These are phyloP conservation scores for Ustilago hordei DNA, from an alignment of 1,284 basidiomycete genomes.

Conservation along the genomic window DNA sequence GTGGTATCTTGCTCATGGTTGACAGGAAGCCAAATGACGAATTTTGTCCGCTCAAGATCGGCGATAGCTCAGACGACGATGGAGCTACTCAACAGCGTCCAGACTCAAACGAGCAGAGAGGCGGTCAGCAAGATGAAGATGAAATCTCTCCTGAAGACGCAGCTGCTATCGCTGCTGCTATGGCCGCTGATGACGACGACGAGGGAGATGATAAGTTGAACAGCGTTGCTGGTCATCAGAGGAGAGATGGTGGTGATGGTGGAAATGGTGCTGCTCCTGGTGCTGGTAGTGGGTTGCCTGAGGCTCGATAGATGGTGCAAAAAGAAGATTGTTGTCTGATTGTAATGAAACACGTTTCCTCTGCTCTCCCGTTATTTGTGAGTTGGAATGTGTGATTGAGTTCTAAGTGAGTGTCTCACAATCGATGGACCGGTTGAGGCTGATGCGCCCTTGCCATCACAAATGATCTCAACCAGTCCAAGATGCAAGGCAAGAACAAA, in stretches of 20 bases:
- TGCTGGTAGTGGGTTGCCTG: conserved; percentile 25
- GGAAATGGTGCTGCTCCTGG: conserved; percentile 14
- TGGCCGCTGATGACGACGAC: conserved; percentile 57
- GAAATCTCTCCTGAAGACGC: conserved; percentile 59
- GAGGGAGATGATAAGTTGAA: conserved; percentile 55
- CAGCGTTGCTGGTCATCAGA: conserved; percentile 32
- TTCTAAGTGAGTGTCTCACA: neutral
- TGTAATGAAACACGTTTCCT: neutral
- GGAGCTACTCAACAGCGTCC: conserved; percentile 3
- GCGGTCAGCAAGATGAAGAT: conserved; percentile 20
- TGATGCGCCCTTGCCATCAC: no score
- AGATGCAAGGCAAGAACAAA: neutral
- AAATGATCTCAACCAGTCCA: no score
- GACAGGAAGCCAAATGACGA: conserved; percentile 58
- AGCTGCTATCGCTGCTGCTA: conserved; percentile 54
- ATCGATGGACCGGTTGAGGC: neutral
- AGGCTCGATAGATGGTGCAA: conserved; percentile 31
- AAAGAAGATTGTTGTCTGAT: neutral
- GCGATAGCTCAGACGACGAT: conserved; percentile 27
- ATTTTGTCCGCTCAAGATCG: conserved; percentile 54
- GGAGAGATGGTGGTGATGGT: conserved; percentile 19
- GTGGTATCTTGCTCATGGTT: conserved; percentile 65
- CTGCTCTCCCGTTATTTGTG: neutral
- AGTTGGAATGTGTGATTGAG: neutral
- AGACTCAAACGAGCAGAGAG: conserved; percentile 5